A percentile compares a stretch with the other conserved stretches of the same genome.
Evolutionary conservation across 1,284 basidiomycete species (phyloP).

Genomic region (Cutaneotrichosporon sp.): DNA sequence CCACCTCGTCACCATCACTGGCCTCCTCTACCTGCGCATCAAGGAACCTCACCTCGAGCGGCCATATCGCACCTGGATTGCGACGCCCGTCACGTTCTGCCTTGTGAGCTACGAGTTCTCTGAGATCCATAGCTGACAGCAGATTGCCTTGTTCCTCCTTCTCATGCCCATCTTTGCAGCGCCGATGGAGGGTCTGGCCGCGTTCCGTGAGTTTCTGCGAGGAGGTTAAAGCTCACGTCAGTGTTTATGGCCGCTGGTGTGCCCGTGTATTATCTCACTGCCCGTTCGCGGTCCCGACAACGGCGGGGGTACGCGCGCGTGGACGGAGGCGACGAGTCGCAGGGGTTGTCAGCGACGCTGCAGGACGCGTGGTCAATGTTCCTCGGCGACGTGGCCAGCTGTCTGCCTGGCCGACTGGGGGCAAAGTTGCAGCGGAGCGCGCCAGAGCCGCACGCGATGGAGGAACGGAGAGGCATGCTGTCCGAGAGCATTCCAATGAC

Average conservation of each 20-base stretch:
- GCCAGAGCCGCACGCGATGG: neutral
- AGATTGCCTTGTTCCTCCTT: conserved; percentile 86
- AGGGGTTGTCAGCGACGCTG: conserved; percentile 17
- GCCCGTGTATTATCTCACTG: conserved; percentile 78
- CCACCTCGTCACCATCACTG: conserved; percentile 84
- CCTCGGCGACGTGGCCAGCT: conserved; percentile 21
- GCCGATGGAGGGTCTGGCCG: conserved; percentile 78
- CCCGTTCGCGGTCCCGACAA: conserved; percentile 22
- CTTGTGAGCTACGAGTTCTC: conserved; percentile 54
- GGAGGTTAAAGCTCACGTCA: conserved; percentile 11
- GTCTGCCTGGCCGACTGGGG: conserved; percentile 13
- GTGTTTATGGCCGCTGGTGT: conserved; percentile 57
- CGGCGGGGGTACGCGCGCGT: conserved; percentile 11
- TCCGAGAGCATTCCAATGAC: conserved; percentile 33
- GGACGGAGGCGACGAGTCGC: conserved; percentile 7
- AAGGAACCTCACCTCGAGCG: conserved; percentile 86
- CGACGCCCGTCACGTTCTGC: conserved; percentile 86
- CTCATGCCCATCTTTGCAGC: conserved; percentile 94
- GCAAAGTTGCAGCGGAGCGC: neutral
- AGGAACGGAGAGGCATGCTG: conserved; percentile 24
- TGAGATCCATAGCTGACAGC: conserved; percentile 17
- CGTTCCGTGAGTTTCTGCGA: conserved; percentile 57
- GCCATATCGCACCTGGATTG: conserved; percentile 86
- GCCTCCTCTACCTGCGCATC: conserved; percentile 77
- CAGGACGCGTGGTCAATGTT: conserved; percentile 29